Evolutionary conservation across 2,329 filamentous ascomycete species (phyloP), one percentile per base, ranked within the genome.

Genomic region (Xylaria hypoxylon): DNA sequence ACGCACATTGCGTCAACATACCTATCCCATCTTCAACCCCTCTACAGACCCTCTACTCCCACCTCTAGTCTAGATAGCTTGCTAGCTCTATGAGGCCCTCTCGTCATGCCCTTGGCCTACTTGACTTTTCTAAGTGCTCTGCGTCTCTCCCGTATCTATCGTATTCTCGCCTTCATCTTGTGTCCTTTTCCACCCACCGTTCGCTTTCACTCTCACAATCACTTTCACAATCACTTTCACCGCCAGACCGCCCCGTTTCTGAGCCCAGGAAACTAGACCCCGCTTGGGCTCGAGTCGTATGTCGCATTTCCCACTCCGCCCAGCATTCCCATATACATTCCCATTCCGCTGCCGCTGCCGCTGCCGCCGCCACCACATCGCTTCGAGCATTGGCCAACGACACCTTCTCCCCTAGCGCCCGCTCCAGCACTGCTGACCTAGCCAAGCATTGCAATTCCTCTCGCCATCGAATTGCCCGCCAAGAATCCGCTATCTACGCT

Each of bases 21-120:
- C 59, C 51, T 45, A 24, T 40, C 24, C 38, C 24, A 22, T 28
- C 45, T 26, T 48, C 44, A 15, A 31, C 40, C 56, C 56, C 28
- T 48, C 50, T 31, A 26, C 28, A 31, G 5, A 31, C 28, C 28
- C 28, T 38, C 35, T 38, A 38, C 35, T 38, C 35, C 35, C 15
- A 5, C 33, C 24, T 51, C 62, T 38, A 17, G 13, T 33, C 10
- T 13, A 33, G 10, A 5, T 38, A 47, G 44, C 11, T 40, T 24
- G 24, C 22, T 47, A 28, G 44, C 60, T 62, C 65, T 48, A 70
- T 70, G 65, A 70, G 48, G 59, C 59, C 33, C 19, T 64, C 51
- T 53, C 26, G 44, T 45, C 61, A 22, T 50, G 28, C 45, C 2
- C 26, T 22, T n/a, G 59, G 58, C 44, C 52, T 35, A 2, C 50